Conservation (phyloP, 306 rosid genomes). For the Arachis stenosperma region DNA sequence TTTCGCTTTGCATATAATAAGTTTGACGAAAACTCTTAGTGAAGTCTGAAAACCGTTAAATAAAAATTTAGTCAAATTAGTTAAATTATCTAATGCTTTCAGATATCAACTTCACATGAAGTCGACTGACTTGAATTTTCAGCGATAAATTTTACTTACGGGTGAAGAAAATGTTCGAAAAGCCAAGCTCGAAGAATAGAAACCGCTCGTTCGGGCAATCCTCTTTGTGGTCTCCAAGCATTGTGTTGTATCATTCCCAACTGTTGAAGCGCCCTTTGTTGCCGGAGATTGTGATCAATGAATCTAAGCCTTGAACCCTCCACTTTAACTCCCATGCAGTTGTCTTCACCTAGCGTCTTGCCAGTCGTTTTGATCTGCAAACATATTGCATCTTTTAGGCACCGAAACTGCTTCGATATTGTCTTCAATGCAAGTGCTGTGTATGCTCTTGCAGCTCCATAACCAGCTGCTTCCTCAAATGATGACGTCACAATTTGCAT, state of each 20-base stretch:
- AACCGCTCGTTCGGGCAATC: slow-evolving; percentile 87
- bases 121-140: too few relatives aligned
- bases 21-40: too few relatives aligned
- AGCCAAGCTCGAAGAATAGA: slow-evolving; percentile 93
- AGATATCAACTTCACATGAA: too few relatives aligned
- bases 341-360: slow-evolving; percentile 74
- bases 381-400: slow-evolving; percentile 65
- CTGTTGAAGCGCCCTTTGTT: slow-evolving; percentile 73
- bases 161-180: slow-evolving; percentile 87
- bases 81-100: too few relatives aligned
- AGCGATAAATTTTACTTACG: slow-evolving; percentile 44
- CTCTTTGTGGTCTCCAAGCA: slow-evolving; percentile 87
- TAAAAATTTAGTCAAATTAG: too few relatives aligned
- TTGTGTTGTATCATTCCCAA: slow-evolving; percentile 75
- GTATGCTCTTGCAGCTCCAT: slow-evolving; percentile 66
- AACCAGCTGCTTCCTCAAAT: slow-evolving; percentile 73
- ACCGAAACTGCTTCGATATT: slow-evolving; percentile 76
- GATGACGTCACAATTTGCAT: slow-evolving; percentile 55
- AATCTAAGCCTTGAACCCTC: slow-evolving; percentile 72
- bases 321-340: slow-evolving; percentile 56
- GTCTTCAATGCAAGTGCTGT: slow-evolving; percentile 67
- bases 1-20: too few relatives aligned
- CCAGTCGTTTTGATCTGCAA: slow-evolving; percentile 58
- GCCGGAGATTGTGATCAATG: slow-evolving; percentile 73
- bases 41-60: too few relatives aligned